phyloP scores from a whole-genome alignment of 108 stramenopile species.

The Fistulifera solaris region DNA sequence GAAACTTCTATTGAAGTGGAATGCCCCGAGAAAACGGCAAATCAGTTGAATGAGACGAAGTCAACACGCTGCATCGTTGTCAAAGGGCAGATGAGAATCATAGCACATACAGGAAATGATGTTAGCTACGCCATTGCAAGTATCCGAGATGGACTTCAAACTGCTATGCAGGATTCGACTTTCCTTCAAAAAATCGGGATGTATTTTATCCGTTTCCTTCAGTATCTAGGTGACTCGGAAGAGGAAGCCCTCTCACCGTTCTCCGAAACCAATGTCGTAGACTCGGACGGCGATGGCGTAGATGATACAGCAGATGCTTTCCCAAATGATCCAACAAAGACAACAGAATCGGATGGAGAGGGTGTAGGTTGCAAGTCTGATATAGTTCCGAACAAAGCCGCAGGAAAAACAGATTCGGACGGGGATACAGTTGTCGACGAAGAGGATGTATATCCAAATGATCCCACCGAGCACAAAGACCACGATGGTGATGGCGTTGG shows the following conservation, averaged over 20 bases:
- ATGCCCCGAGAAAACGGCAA: neutral
- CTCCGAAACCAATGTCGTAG: neutral
- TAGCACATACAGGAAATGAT: neutral
- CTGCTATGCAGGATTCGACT: neutral
- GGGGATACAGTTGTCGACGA: neutral
- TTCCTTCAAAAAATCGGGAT: neutral
- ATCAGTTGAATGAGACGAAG: neutral
- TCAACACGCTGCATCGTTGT: neutral
- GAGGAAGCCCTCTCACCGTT: neutral
- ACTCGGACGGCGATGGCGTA: neutral
- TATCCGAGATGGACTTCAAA: neutral
- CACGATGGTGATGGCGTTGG: neutral
- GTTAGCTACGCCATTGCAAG: neutral
- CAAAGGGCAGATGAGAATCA: neutral
- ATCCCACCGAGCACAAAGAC: neutral
- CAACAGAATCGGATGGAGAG: too few relatives aligned
- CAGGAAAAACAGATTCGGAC: too few relatives aligned
- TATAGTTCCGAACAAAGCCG: too few relatives aligned
- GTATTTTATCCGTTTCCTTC: neutral
- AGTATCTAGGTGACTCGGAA: neutral
- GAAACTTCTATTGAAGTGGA: neutral
- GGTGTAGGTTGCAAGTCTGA: too few relatives aligned
- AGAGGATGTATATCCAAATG: neutral
- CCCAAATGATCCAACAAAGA: too few relatives aligned
- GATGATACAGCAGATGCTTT: conserved; percentile 1